Conservation (phyloP, 2,329 filamentous ascomycete species). For the Pestalotiopsis sp. region DNA sequence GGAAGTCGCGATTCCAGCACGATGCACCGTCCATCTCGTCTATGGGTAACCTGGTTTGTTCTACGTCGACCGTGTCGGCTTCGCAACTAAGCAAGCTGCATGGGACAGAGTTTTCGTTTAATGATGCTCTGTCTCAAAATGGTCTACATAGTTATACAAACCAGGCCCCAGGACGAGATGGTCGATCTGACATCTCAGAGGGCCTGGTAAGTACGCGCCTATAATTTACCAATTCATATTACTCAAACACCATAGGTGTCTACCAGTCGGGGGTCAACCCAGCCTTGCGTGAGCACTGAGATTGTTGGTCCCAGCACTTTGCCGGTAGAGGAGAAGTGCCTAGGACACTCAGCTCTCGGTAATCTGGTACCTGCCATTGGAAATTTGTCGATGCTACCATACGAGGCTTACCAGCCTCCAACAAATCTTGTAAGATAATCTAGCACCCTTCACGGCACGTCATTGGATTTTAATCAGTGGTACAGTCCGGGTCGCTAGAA, state of each 20-base stretch:
- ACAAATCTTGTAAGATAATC: neutral
- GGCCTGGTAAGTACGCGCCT: neutral
- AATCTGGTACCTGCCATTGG: neutral
- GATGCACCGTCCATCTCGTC: neutral
- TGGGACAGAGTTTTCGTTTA: neutral
- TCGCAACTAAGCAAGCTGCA: neutral
- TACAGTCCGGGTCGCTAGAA: neutral
- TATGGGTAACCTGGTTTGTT: constrained; percentile 7
- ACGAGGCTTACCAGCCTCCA: neutral
- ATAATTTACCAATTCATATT: neutral
- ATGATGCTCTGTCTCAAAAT: neutral
- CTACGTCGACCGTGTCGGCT: constrained; percentile 7
- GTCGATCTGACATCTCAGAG: neutral
- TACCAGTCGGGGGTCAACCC: accelerated
- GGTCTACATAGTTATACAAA: neutral
- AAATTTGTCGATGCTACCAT: neutral
- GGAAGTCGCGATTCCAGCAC: neutral
- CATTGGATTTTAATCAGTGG: neutral
- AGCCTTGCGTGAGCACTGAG: neutral
- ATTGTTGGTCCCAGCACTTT: neutral
- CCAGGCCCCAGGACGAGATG: neutral
- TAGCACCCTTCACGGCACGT: neutral
- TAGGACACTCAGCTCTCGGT: neutral
- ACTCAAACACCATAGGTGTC: neutral
- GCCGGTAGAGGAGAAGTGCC: neutral